Evolutionary conservation across 2,329 filamentous ascomycete genomes (phyloP).

Genomic region (Penicillium sclerotiorum): DNA sequence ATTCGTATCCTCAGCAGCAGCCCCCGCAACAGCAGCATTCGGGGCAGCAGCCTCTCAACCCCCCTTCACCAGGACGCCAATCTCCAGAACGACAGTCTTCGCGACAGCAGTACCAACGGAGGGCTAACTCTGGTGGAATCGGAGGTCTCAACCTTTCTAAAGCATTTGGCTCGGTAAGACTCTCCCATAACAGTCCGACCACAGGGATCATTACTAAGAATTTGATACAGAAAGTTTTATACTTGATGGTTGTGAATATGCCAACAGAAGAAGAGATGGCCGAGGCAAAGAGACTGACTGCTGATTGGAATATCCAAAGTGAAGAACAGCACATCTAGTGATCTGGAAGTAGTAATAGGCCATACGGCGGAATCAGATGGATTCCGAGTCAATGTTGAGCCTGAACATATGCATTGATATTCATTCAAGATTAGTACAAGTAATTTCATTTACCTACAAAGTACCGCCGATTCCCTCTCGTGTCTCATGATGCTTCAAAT

Average conservation of each 20-base stretch:
- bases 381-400: no score
- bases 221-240: constrained; percentile 8
- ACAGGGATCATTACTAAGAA: background rate
- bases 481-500: background rate
- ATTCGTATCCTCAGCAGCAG: no score
- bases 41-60: background rate
- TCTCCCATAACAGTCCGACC: background rate
- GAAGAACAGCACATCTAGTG: no score
- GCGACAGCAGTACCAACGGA: background rate
- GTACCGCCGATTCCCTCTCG: no score
- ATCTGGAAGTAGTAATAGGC: no score
- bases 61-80: no score
- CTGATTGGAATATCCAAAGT: background rate
- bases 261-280: constrained; percentile 10
- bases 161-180: background rate
- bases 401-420: no score
- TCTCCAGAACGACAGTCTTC: background rate
- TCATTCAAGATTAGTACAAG: no score
- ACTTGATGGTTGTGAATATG: constrained; percentile 15
- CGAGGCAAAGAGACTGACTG: background rate
- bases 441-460: no score
- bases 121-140: background rate
- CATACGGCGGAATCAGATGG: no score
- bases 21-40: background rate
- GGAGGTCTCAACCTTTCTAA: background rate